Evolutionary conservation across 257 asterid genomes (phyloP), one percentile per base, ranked within the genome.

Genomic region (Solanum etuberosum): DNA sequence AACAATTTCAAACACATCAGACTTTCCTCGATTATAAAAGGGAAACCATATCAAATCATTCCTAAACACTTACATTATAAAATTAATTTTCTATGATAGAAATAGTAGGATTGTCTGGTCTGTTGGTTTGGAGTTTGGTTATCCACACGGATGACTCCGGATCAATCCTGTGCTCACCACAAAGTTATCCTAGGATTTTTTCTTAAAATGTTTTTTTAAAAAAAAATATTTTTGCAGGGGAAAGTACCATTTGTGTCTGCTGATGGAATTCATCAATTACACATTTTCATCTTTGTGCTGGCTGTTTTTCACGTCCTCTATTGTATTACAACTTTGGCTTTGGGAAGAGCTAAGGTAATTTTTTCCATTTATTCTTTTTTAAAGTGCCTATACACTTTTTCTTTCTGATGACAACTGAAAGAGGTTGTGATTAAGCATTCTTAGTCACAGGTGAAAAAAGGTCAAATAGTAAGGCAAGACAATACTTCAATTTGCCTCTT

Each of bases 301-400:
- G 99, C 99, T 14, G 87, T 94, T 73, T 95, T 90, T 67, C 99
- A 96, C 54, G 97, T 95, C 42, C 94, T 95, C 21, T 94, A 94
- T 27, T 96, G 99, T 80, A 78, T 95, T 34, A 83, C 92, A 88
- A 96, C 98, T 43, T 88, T 94, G 92, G 95, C 93, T 29, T 90
- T 96, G 88, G 99, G 98, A 37, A 89, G 93, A 88, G 92, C 91
- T 77, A 96, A 96, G 98, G 98, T 96, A 90, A 23, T 1, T 63
- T 14, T 16, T 6, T 1, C 46, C 1, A 37, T 38, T 40, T 40
- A 9, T 40, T 51, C 31, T 29, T 9, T 48, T 31, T 81, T 11
- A 29, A 46, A 31, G 25, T 23, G 16, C 15, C 9, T 59, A 46
- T 2, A 5, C 16, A 57, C 27, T 3, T 65, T 10, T 29, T 29